Conservation (phyloP, 108 stramenopile species). For the Skeletonema costatum region DNA sequence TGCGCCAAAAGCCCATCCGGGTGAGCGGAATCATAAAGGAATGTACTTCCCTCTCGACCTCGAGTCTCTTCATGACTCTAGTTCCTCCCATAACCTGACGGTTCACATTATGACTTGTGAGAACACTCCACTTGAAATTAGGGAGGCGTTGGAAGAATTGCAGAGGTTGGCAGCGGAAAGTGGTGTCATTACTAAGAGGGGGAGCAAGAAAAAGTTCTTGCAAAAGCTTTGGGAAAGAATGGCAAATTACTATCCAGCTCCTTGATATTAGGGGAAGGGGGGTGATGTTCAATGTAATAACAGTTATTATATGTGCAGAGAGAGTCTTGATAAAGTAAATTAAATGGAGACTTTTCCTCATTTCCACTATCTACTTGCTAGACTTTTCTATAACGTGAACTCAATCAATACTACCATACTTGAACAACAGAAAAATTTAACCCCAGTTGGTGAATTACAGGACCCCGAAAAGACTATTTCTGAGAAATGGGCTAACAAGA, state of each 20-base stretch:
- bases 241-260: neutral
- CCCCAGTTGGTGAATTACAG: neutral
- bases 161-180: conserved; percentile 8
- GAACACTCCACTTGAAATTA: neutral
- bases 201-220: conserved; percentile 3
- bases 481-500: neutral
- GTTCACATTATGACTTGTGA: conserved; percentile 2
- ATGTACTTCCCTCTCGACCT: conserved; percentile 10
- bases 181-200: conserved; percentile 9
- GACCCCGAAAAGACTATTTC: neutral
- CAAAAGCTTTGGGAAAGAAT: conserved; percentile 24
- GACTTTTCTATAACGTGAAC: neutral
- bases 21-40: neutral
- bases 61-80: neutral
- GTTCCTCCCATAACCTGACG: conserved; percentile 1
- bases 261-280: neutral
- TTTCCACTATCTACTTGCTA: neutral
- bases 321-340: neutral
- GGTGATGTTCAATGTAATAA: too few species aligned
- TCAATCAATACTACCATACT: neutral
- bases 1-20: conserved; percentile 6
- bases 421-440: neutral
- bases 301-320: neutral
- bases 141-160: conserved; percentile 9
- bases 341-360: too few species aligned